Evolutionary conservation across 352 stramenopile genomes (phyloP).

Genomic region (Synura sp.): DNA sequence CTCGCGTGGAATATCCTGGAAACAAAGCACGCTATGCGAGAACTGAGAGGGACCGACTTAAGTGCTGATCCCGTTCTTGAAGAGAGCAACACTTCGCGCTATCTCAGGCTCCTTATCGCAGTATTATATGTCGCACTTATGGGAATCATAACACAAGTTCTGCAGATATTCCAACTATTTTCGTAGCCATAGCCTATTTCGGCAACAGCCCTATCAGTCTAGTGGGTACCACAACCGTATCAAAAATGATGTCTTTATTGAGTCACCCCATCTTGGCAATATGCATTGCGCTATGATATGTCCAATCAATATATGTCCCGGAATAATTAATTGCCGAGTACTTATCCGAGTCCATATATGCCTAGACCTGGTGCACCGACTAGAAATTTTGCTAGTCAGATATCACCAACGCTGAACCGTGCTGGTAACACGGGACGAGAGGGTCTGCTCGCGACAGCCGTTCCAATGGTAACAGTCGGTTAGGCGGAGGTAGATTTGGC

Average conservation of each 20-base stretch:
- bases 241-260: constrained; percentile 11
- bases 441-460: constrained; percentile 22
- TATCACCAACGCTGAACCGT: constrained; percentile 7
- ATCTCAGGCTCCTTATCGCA: constrained; percentile 5
- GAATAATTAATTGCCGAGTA: constrained; percentile 17
- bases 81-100: too few species aligned
- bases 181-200: not conserved
- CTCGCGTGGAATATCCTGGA: too few species aligned
- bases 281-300: constrained; percentile 14
- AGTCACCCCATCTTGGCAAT: constrained; percentile 15
- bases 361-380: constrained; percentile 13
- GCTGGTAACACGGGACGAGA: constrained; percentile 17
- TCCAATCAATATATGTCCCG: constrained; percentile 15
- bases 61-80: too few species aligned
- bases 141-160: constrained; percentile 13
- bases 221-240: too few species aligned
- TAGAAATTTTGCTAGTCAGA: constrained; percentile 16
- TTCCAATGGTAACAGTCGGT: constrained; percentile 17
- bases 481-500: too few species aligned
- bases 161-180: constrained; percentile 24
- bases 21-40: too few species aligned
- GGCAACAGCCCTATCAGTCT: too few species aligned
- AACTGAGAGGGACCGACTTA: too few species aligned
- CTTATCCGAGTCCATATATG: constrained; percentile 24
- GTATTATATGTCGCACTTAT: constrained; percentile 26